Conservation (phyloP, 1,284 basidiomycete genomes). For the Cryptococcus sp. region DNA sequence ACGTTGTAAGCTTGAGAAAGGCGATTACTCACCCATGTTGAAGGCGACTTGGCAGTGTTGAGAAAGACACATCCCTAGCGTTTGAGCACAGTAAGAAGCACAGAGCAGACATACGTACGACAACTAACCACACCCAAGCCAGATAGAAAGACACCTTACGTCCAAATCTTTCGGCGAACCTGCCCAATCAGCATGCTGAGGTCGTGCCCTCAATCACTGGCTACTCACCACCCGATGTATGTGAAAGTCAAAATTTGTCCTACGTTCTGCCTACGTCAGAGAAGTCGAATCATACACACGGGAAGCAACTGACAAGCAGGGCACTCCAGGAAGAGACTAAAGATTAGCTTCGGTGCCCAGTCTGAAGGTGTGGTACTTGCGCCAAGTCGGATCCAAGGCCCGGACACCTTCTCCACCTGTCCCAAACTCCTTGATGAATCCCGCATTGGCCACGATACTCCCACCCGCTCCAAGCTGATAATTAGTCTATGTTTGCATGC, state of each 20-base stretch:
- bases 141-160: constrained; percentile 14
- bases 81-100: not conserved
- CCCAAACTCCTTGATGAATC: constrained; percentile 16
- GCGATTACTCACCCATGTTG: constrained; percentile 1
- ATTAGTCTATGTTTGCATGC: not conserved
- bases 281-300: too few species aligned
- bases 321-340: not conserved
- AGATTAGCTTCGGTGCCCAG: not conserved
- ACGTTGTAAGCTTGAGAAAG: too few species aligned
- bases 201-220: too few species aligned
- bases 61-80: constrained; percentile 7
- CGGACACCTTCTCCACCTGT: not conserved
- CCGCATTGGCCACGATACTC: constrained; percentile 13
- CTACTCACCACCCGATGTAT: not conserved
- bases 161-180: constrained; percentile 12
- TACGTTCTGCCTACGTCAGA: not conserved
- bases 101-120: not conserved
- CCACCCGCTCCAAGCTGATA: constrained; percentile 4
- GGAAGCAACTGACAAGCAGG: not conserved
- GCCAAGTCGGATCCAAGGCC: not conserved
- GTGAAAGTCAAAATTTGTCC: not conserved
- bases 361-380: not conserved
- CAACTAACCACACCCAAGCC: constrained; percentile 14
- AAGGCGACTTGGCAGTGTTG: constrained; percentile 5
- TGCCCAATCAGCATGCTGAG: too few species aligned